Base-by-base conservation (phyloP, 169 alveolate species). In the Babesia divergens region DNA sequence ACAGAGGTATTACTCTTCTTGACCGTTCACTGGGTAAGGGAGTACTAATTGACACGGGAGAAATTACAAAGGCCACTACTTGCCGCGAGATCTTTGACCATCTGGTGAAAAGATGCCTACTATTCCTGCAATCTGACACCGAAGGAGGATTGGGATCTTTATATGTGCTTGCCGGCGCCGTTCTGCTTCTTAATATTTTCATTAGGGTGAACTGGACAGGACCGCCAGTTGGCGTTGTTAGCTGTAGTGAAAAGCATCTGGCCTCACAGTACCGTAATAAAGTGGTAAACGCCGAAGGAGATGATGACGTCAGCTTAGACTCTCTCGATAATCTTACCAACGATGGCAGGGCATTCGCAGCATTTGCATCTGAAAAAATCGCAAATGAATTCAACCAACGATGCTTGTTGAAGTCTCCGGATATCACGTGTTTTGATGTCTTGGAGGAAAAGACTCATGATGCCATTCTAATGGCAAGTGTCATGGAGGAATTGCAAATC, bases 121-220 rank as follows among this genome's bases (percentile, higher is more conserved):
- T 7, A 2, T 54, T 66, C 54, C 22, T 53, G 24, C 26, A 42
- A 18, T 22, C 43, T 14, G 43, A 29, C 4, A 37, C 34, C 16
- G 0, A 34, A 18, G 13, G 29, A 6, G 67, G 65, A 43, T 47
- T 70, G 37, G 72, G 58, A 22, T 52, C 9, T 7, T 22, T 70
- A 26, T 38, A 66, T 35, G 60, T 80, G n/a, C 80, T 80, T 28
- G 62, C 82, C 9, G 71, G 68, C 31, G 29, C 47, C n/a, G 82
- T 80, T 8, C 54, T 70, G 42, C 32, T 52, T 46, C 53, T 80
- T 32, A 70, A 80, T 22, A 44, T 70, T 13, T 69, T 80, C 54
- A 31, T 71, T 8, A 43, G 83, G 24, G 62, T 65, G 20, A 80
- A 80, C 34, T 80, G 88, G 88, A 32, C 44, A 5, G 88, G 88